Percentiles rank a stretch among this genome's conserved stretches.
Evolutionary conservation across 2,329 filamentous ascomycete genomes (phyloP).

Genomic region (Neopestalotiopsis rosae): DNA sequence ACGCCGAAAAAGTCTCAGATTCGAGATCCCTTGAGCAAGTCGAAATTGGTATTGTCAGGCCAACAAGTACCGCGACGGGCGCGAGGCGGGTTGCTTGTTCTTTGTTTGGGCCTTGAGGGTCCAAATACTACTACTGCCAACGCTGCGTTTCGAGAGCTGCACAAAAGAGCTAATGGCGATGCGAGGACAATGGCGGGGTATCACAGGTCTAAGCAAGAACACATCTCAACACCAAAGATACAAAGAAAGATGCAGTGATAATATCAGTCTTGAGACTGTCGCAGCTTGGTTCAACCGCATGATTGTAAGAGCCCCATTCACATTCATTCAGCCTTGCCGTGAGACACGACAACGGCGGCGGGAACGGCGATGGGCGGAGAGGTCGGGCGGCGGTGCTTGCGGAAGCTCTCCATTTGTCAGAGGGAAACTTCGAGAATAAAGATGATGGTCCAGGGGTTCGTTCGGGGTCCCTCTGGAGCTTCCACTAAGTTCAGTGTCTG

Average conservation of each 20-base stretch:
- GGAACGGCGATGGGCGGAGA: neutral
- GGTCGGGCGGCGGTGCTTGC: neutral
- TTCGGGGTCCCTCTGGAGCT: neutral
- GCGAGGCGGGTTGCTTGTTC: neutral
- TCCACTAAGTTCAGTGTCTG: too few relatives aligned
- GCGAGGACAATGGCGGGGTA: neutral
- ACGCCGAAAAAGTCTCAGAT: neutral
- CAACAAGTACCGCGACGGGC: neutral
- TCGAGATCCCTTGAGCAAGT: neutral
- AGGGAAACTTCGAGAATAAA: slow-evolving; percentile 15
- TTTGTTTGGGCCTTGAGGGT: too few relatives aligned
- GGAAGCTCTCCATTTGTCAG: slow-evolving; percentile 12
- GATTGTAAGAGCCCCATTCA: neutral
- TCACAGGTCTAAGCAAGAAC: neutral
- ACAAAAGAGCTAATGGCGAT: neutral
- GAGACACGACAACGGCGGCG: neutral
- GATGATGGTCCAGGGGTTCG: neutral
- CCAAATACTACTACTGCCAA: neutral
- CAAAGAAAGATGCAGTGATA: neutral
- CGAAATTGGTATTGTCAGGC: neutral
- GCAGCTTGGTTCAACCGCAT: neutral
- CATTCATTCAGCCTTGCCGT: neutral
- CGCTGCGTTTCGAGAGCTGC: neutral
- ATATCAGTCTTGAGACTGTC: neutral
- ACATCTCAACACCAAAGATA: neutral